Conservation (phyloP, 2,329 filamentous ascomycete species). For the Sarocladium strictum region DNA sequence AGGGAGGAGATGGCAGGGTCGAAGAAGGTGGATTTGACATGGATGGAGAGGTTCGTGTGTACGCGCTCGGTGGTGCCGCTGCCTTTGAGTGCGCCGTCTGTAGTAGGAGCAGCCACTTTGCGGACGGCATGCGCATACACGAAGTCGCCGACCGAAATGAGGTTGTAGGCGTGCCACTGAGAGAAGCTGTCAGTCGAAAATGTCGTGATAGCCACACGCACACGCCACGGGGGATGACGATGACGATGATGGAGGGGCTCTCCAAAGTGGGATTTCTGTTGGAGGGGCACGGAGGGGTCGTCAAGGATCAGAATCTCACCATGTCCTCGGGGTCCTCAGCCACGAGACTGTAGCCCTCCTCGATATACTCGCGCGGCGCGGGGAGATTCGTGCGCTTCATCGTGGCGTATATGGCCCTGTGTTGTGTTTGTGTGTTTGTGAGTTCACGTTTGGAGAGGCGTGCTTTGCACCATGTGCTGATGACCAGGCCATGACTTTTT, state of each 20-base stretch:
- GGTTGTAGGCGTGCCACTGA: conserved; percentile 56
- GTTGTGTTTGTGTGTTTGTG: too few relatives aligned
- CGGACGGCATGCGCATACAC: conserved; percentile 50
- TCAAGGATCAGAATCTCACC: conserved; percentile 23
- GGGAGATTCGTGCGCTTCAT: conserved; percentile 6
- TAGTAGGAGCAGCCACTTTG: conserved; percentile 36
- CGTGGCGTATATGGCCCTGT: background rate
- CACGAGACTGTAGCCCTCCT: conserved; percentile 5
- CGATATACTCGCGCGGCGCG: conserved; percentile 2
- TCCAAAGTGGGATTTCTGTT: background rate
- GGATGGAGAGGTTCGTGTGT: conserved; percentile 52
- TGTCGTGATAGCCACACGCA: background rate
- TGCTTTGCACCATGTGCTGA: too few relatives aligned
- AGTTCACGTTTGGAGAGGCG: too few relatives aligned
- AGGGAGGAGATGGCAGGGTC: conserved; percentile 49
- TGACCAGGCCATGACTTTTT: too few relatives aligned
- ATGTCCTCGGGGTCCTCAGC: conserved; percentile 41
- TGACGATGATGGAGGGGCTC: conserved; percentile 7
- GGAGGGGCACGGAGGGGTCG: conserved; percentile 11
- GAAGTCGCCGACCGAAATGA: conserved; percentile 47
- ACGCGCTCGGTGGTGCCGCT: conserved; percentile 43
- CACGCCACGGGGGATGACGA: background rate
- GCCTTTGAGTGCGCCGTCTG: conserved; percentile 42
- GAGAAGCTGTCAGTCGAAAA: conserved; percentile 7
- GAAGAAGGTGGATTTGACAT: conserved; percentile 52